Evolutionary conservation across 768 basidiomycete species (phyloP), one percentile per base, ranked within the genome.

Genomic region (Hortiboletus flavorubellus): DNA sequence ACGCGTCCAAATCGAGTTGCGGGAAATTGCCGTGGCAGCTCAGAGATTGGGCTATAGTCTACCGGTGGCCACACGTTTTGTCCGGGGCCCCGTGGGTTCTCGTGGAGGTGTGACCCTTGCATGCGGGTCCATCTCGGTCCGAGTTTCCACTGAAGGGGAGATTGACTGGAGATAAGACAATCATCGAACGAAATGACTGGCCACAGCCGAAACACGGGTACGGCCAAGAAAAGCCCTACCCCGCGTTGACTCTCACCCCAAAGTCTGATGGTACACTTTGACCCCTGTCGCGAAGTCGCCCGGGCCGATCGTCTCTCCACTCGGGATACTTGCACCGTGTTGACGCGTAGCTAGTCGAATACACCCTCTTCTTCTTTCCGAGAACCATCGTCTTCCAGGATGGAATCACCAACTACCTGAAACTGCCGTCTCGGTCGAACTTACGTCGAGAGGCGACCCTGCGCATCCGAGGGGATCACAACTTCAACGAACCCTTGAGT

Each of bases 381-480:
- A 37, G 34, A 46, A 26, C 45, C 52, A 41, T n/a, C 34, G 14
- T 38, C 49, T 49, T 57, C 45, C 47, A 46, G 51, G n/a, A 40
- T 37, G 14, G 54, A 40, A 40, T 44, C 39, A 43, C 33, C 47
- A 15, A 48, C 49, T 49, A 9, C 33, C 21, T 12, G 15, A 45
- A 53, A 53, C 31, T 8, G 29, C 23, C 26, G 26, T 8, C 23
- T 31, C 46, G 31, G 18, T 45, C 5, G 26, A 26, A 26, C 26
- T 26, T n/a, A n/a, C n/a, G n/a, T 4, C 26, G 26, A 26, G 26
- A 47, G 29, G 41, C 15, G 52, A 46, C 49, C 47, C 40, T 55
- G 59, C 46, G 43, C 43, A 58, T 53, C 60, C 63, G 64, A 62
- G 59, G 43, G 52, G 53, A 57, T 56, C 58, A 35, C 26, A n/a